These are phyloP conservation scores for Wickerhamia fluorescens DNA, from an alignment of 805 yeast genomes.

Conservation along the genomic window DNA sequence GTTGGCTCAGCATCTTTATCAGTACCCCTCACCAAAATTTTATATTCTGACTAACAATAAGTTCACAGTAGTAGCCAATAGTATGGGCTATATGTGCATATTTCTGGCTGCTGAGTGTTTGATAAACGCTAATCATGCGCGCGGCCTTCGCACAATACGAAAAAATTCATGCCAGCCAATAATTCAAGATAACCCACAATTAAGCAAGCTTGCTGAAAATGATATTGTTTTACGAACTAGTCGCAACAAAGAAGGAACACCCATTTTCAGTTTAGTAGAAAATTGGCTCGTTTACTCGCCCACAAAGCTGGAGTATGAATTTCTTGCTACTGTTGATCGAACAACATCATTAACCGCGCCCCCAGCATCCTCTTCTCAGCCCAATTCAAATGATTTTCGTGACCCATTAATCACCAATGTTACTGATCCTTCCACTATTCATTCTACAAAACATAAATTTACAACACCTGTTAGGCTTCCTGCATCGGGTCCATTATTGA, in stretches of 20 bases:
- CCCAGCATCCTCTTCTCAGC: no score
- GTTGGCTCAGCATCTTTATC: no score
- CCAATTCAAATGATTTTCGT: slow-evolving; percentile 6
- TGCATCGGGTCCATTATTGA: slow-evolving; percentile 39
- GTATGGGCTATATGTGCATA: no score
- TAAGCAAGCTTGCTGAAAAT: slow-evolving; percentile 11
- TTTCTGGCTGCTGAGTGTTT: no score
- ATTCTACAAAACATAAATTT: slow-evolving; percentile 4
- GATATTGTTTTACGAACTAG: slow-evolving; percentile 25
- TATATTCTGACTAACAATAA: slow-evolving; percentile 14
- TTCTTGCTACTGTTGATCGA: slow-evolving; percentile 21
- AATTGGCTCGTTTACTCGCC: slow-evolving; percentile 46
- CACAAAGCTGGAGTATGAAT: slow-evolving; percentile 26
- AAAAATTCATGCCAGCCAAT: no score
- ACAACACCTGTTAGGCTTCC: slow-evolving; percentile 43
- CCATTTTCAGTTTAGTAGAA: slow-evolving; percentile 44
- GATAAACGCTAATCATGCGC: no score
- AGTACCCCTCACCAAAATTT: no score
- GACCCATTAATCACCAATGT: slow-evolving; percentile 7
- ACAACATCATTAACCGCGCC: no score
- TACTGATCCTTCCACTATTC: background rate
- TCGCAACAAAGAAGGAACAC: slow-evolving; percentile 21
- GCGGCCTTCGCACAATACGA: no score
- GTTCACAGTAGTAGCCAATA: slow-evolving; percentile 15
- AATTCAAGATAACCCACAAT: no score